These are phyloP conservation scores for Cinnamomum chago DNA, from an alignment of 164 flowering plant genomes.

Conservation along the genomic window DNA sequence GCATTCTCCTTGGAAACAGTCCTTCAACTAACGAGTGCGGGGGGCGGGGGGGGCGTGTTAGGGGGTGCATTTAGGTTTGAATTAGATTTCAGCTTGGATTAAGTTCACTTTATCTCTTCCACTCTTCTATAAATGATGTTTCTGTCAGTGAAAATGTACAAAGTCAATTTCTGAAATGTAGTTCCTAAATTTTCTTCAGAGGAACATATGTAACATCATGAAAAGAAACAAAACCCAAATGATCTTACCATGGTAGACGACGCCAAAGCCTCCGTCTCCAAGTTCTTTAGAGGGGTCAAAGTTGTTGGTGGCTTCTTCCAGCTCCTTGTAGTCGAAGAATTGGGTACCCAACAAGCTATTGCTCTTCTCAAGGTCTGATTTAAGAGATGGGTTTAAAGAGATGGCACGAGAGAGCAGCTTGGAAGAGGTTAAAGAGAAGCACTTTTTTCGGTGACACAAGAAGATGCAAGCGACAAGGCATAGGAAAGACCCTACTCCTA, in stretches of 20 bases:
- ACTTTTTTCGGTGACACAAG: background rate
- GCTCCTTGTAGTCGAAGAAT: constrained; percentile 27
- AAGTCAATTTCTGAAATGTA: background rate
- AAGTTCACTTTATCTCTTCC: no score
- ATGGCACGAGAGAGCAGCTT: background rate
- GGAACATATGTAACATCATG: no score
- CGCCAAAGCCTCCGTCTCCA: constrained; percentile 35
- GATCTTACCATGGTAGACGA: constrained; percentile 30
- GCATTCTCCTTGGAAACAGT: no score
- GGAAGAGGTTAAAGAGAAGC: background rate
- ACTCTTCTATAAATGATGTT: no score
- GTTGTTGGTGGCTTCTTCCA: constrained; percentile 34
- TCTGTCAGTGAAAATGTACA: no score
- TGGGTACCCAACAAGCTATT: constrained; percentile 8
- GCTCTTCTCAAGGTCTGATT: constrained; percentile 13
- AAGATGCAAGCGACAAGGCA: constrained; percentile 1
- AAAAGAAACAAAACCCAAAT: background rate
- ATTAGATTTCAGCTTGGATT: no score
- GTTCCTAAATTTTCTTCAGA: background rate
- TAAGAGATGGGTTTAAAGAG: background rate
- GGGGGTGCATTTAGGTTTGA: no score
- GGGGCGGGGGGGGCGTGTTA: no score
- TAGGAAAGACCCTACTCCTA: background rate
- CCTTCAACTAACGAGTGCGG: no score
- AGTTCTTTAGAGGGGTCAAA: constrained; percentile 30